Evolutionary conservation across 306 rosid species (phyloP), one percentile per base, ranked within the genome.

Genomic region (Oxytropis ochrocephala): DNA sequence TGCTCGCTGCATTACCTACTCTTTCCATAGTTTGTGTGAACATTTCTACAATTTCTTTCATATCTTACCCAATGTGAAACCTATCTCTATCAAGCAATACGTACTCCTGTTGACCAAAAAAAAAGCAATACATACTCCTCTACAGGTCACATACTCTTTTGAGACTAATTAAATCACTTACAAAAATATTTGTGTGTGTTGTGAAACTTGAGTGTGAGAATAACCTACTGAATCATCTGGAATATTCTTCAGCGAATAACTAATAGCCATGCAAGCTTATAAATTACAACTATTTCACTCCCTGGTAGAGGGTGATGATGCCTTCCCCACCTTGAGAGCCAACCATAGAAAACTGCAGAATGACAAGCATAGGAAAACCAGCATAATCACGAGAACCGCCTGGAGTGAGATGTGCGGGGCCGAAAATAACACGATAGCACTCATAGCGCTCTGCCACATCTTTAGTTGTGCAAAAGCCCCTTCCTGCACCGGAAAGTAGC

Each of bases 391-490:
- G 65, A 83, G 19, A 88, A 89, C 80, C 30, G 92, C 76, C 42
- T 73, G 64, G 85, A 94, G 65, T 12, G 97, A 80, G 72, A 91
- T 55, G 79, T 85, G 71, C 8, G 96, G 85, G 56, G 83, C 83
- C 39, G 81, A 4, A 78, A 94, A 94, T 85, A 91, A 94, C 41
- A 94, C 75, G 1, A 74, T 44, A 56, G 97, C 82, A 64, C 77
- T 94, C 1, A 91, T 63, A 41, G 88, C 96, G n/a, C 96, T 81
- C 83, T 94, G 99, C 99, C 99, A 94, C 74, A 91, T 88, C 85
- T 91, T 91, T 33, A 88, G 77, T 85, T 94, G 99, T 7, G 99
- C 95, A 71, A 94, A 94, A 43, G 97, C 99, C 73, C 99, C 99
- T 81, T 90, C 98, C 98, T 93, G 85, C 73, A 41, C 72, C 56